A percentile compares a stretch with the other conserved stretches of the same genome.
phyloP scores from a whole-genome alignment of 1,284 basidiomycete species.

The Inonotus hispidus region DNA sequence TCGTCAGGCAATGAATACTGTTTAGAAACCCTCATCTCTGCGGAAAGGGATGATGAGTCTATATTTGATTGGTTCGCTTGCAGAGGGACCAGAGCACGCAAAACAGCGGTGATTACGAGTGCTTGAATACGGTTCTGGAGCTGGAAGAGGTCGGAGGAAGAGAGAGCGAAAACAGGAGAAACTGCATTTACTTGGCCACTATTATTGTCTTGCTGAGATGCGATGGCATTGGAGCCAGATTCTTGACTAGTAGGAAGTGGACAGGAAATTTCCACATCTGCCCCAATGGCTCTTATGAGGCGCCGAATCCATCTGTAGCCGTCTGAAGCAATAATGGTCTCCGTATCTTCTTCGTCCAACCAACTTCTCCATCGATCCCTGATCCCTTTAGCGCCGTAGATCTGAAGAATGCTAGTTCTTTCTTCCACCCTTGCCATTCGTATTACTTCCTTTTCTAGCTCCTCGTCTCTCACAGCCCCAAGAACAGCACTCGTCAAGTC shows the following conservation, averaged over 20 bases:
- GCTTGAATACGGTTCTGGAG: slow-evolving; percentile 69
- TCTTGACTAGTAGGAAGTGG: slow-evolving; percentile 28
- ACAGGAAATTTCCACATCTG: slow-evolving; percentile 41
- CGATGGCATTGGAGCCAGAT: slow-evolving; percentile 13
- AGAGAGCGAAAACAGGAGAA: slow-evolving; percentile 59
- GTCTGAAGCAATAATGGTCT: not conserved
- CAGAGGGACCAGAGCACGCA: slow-evolving; percentile 49
- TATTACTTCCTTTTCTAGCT: slow-evolving; percentile 42
- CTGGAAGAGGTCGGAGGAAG: slow-evolving; percentile 44
- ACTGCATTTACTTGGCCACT: slow-evolving; percentile 34
- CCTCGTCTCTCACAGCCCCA: slow-evolving; percentile 55
- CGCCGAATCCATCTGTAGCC: slow-evolving; percentile 38
- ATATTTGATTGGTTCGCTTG: slow-evolving; percentile 22
- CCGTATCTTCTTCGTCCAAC: slow-evolving; percentile 27
- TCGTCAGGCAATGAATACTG: not conserved
- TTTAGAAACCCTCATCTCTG: not conserved
- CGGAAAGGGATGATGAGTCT: slow-evolving; percentile 21
- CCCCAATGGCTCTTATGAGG: slow-evolving; percentile 43
- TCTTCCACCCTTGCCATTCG: slow-evolving; percentile 51
- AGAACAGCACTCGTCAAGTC: slow-evolving; percentile 58
- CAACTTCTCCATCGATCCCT: slow-evolving; percentile 39
- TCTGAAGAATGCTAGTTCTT: slow-evolving; percentile 40
- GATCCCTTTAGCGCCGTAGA: slow-evolving; percentile 39
- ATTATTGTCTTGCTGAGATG: not conserved
- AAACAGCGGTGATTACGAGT: slow-evolving; percentile 55